Conservation (phyloP, 2,329 filamentous ascomycete genomes). For the Mariannaea elegans region DNA sequence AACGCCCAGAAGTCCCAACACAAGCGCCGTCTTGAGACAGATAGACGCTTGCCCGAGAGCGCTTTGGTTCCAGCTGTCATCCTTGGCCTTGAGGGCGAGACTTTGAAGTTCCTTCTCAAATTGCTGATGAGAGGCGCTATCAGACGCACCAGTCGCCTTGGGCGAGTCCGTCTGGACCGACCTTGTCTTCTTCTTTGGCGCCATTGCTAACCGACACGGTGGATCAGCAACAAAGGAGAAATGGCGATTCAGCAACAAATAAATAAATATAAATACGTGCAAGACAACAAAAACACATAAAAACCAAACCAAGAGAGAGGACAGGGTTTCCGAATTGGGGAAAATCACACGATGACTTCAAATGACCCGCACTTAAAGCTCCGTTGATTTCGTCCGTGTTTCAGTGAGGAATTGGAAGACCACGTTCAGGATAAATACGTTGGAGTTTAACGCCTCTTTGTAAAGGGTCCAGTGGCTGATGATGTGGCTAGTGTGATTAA, state of each 20-base stretch:
- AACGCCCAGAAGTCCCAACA: conserved; percentile 57
- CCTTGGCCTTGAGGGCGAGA: conserved; percentile 56
- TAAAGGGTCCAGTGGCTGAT: conserved; percentile 30
- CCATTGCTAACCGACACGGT: conserved; percentile 25
- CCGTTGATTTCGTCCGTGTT: conserved; percentile 30
- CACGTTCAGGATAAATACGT: conserved; percentile 31
- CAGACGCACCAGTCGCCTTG: conserved; percentile 36
- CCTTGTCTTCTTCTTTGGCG: conserved; percentile 30
- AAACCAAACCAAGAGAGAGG: neutral
- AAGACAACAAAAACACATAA: neutral
- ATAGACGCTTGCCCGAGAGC: conserved; percentile 49
- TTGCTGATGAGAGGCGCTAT: conserved; percentile 57
- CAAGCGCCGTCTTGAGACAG: conserved; percentile 45
- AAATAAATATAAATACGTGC: conserved; percentile 14
- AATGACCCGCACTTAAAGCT: conserved; percentile 46
- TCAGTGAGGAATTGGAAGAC: conserved; percentile 24
- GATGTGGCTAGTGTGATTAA: conserved; percentile 32
- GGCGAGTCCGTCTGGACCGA: conserved; percentile 13
- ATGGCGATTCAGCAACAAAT: neutral
- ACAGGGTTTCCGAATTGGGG: conserved; percentile 12
- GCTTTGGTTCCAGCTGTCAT: conserved; percentile 45
- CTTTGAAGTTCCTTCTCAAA: conserved; percentile 64
- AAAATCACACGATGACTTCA: conserved; percentile 31
- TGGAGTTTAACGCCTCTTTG: conserved; percentile 26
- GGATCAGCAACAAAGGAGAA: conserved; percentile 11